Conservation (phyloP, 495 filamentous ascomycete species). For the Hypomontagnella submonticulosa region DNA sequence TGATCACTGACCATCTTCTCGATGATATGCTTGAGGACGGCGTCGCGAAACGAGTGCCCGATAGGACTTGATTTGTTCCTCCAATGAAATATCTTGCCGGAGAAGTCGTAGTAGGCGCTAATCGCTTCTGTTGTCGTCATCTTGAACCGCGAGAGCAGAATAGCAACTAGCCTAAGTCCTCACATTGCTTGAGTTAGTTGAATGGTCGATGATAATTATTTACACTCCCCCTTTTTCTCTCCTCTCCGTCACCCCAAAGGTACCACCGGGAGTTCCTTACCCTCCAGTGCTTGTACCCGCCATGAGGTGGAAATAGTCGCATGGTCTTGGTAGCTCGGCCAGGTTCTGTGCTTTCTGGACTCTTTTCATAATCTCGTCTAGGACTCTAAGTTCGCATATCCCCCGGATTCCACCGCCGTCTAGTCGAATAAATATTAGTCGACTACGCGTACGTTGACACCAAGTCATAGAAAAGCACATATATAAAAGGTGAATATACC, state of each 20-base stretch:
- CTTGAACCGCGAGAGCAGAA: conserved; percentile 13
- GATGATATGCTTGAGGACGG: neutral
- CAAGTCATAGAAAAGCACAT: neutral
- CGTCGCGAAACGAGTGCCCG: neutral
- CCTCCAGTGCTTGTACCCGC: conserved; percentile 14
- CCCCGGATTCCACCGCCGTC: conserved; percentile 11
- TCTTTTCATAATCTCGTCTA: conserved; percentile 16
- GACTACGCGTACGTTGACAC: neutral
- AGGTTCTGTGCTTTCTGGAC: conserved; percentile 12
- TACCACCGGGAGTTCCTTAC: conserved; percentile 3
- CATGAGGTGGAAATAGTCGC: conserved; percentile 17
- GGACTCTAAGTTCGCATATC: conserved; percentile 14
- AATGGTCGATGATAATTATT: conserved; percentile 3
- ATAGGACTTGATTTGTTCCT: neutral
- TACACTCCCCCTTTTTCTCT: neutral
- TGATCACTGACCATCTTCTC: conserved; percentile 1
- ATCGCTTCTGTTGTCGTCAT: conserved; percentile 17
- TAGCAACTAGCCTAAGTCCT: conserved; percentile 8
- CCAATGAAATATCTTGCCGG: conserved; percentile 2
- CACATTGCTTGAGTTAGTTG: neutral
- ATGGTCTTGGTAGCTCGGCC: conserved; percentile 4
- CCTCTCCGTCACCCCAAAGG: neutral
- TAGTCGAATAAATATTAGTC: neutral
- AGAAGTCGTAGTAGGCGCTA: conserved; percentile 10
- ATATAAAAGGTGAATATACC: conserved; percentile 1